Evolutionary conservation across 352 stramenopile species (phyloP), one percentile per base, ranked within the genome.

Genomic region (Pythium scleroteichum): DNA sequence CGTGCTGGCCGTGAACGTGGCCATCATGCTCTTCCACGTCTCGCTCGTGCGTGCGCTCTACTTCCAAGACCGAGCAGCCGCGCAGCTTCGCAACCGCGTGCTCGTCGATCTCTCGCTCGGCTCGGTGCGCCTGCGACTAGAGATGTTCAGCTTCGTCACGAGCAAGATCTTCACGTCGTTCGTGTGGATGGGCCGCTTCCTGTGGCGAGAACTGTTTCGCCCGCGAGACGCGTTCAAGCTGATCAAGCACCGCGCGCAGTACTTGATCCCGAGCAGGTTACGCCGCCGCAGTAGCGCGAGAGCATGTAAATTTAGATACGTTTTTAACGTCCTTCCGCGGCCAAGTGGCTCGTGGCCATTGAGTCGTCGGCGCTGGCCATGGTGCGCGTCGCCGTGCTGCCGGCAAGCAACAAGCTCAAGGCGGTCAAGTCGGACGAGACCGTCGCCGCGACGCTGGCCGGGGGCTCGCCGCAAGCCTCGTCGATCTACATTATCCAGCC

Each of bases 401-500:
- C 39, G 14, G 24, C 35, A 22, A 39, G 52, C 20, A 38, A 29
- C 4, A 35, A 46, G 20, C 39, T 41, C 0, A 22, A 38, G 4
- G n/a, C 39, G 20, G 20, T 26, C 39, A 50, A 59, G 26, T 20
- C 24, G 13, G 39, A 49, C 38, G 52, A 59, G 26, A 10, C 46
- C 12, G 38, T 59, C 24, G 52, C 52, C 13, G 39, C 52, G 0
- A 24, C 32, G 23, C 12, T 10, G 13, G 40, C 46, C 24, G n/a
- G 38, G 1, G 52, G 24, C 24, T 3, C 40, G 38, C 29, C 29
- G 29, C 22, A 47, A n/a, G 26, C 17, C 38, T 22, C 38, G 13
- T 39, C 52, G 38, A 59, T 59, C 24, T 64, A 58, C 47, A 53
- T 64, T 27, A 64, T 64, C 57, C 57, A 64, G 20, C 57, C 57